Base-by-base conservation (phyloP, 495 filamentous ascomycete genomes). In the Aspergillus bertholletiae region DNA sequence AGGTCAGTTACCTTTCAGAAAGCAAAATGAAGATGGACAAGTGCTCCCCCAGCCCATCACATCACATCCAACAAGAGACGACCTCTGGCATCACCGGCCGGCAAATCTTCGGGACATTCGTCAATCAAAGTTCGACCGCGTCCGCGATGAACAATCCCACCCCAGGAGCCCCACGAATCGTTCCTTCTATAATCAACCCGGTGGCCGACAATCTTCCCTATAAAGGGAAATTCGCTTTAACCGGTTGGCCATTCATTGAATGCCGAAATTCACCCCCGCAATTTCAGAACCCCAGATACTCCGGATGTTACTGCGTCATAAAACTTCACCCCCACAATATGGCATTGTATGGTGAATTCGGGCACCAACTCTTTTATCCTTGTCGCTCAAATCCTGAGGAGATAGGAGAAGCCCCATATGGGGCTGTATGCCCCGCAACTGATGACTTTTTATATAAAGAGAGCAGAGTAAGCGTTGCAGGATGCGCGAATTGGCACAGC, bases 131-230 rank as follows among this genome's bases (percentile, higher is more conserved):
- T 32, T 40, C 37, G 8, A 17, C 37, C 37, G 18, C 15, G n/a
- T 13, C 7, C 17, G 12, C 7, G 4, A 13, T 39, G 34, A 39
- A 39, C 9, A 40, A 40, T 13, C 37, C 37, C 2, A 2, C 37
- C 2, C 2, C 15, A 6, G 37, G 18, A 40, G 27, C 46, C 46
- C 46, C 46, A 21, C 46, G 46, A 34, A 32, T 34, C 27, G 7
- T 24, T 20, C 27, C 45, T n/a, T 34, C 3, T 6, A 13, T n/a
- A 32, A 48, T 12, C 13, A 3, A 3, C 13, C 13, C 30, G 30
- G 30, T 11, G 13, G 30, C 46, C 46, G 46, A 48, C 26, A 48
- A 48, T 48, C 46, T 28, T 48, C 26, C 26, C 46, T 48, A 20
- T 11, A 48, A 48, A n/a, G 7, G 46, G 46, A 15, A 48, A 34